Evolutionary conservation across 2,329 filamentous ascomycete genomes (phyloP).

Genomic region (Aschersonia sp.): DNA sequence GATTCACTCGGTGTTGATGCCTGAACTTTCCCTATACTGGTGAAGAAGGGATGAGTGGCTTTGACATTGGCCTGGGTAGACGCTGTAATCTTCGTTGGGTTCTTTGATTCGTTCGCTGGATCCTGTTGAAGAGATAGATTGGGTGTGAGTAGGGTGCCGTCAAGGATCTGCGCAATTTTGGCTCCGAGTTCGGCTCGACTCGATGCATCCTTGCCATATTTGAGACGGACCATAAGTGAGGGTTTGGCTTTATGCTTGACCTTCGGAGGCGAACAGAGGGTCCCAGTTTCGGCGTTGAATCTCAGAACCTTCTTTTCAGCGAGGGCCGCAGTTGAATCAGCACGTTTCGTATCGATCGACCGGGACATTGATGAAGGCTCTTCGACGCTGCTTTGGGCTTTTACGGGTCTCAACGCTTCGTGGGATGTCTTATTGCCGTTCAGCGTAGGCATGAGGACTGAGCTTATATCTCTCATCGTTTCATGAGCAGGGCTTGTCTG

Average conservation of each 20-base stretch:
- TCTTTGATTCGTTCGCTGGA: neutral
- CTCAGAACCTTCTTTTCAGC: slow-evolving; percentile 31
- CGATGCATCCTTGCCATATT: slow-evolving; percentile 38
- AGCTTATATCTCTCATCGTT: neutral
- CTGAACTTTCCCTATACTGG: slow-evolving; percentile 16
- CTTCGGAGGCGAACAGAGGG: slow-evolving; percentile 45
- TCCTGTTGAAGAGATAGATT: slow-evolving; percentile 7
- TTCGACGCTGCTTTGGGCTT: neutral
- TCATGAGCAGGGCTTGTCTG: neutral
- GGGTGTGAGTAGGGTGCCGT: slow-evolving; percentile 13
- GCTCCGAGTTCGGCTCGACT: slow-evolving; percentile 35
- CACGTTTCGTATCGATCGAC: neutral
- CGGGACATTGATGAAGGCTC: neutral
- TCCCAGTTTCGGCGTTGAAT: slow-evolving; percentile 46
- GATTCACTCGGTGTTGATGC: slow-evolving; percentile 8
- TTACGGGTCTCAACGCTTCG: too few species aligned
- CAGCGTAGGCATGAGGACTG: neutral
- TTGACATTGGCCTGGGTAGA: slow-evolving; percentile 12
- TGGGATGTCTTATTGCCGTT: neutral
- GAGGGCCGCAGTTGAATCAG: slow-evolving; percentile 2
- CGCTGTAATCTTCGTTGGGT: slow-evolving; percentile 2
- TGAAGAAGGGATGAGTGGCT: slow-evolving; percentile 28
- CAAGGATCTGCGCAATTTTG: slow-evolving; percentile 49
- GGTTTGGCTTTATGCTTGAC: slow-evolving; percentile 26
- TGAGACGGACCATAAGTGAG: slow-evolving; percentile 35